Evolutionary conservation across 225 moss, liverwort and hornwort species (phyloP).

Genomic region (Ulota crispa): DNA sequence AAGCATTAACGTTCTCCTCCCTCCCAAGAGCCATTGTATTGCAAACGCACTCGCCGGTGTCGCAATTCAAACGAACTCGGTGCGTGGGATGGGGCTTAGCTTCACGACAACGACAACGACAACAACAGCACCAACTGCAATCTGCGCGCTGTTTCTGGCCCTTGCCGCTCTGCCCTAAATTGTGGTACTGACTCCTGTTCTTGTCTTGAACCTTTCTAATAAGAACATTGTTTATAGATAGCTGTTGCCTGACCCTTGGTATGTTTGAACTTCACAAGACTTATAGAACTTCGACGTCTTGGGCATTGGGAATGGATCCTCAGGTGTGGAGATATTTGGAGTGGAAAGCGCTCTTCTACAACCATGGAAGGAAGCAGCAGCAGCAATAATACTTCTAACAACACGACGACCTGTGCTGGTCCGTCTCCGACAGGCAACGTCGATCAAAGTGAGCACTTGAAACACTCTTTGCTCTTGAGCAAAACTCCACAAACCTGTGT

Average conservation of each 20-base stretch:
- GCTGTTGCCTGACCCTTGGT: not conserved
- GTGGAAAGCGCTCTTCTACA: constrained; percentile 24
- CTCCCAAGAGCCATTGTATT: constrained; percentile 35
- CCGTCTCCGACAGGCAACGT: constrained; percentile 30
- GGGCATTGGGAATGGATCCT: not conserved
- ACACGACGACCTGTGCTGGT: constrained; percentile 31
- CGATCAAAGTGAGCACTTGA: constrained; percentile 43
- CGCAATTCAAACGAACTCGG: constrained; percentile 29
- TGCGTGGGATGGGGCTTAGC: constrained; percentile 10
- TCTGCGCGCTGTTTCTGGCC: constrained; percentile 50
- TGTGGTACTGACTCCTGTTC: constrained; percentile 24
- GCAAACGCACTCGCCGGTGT: constrained; percentile 29
- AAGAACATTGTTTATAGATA: not conserved
- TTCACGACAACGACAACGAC: constrained; percentile 16
- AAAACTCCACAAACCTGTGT: not conserved
- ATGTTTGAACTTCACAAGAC: not conserved
- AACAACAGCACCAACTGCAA: not conserved
- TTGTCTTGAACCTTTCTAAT: not conserved
- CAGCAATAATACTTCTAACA: constrained; percentile 1
- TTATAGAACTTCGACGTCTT: not conserved
- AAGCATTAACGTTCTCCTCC: constrained; percentile 31
- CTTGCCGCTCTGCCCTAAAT: constrained; percentile 24
- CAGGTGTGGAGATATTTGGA: constrained; percentile 44
- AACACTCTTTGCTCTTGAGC: not conserved
- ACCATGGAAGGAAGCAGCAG: constrained; percentile 34